Evolutionary conservation across 2,329 filamentous ascomycete species (phyloP).

Genomic region (Talaromyces sp.): DNA sequence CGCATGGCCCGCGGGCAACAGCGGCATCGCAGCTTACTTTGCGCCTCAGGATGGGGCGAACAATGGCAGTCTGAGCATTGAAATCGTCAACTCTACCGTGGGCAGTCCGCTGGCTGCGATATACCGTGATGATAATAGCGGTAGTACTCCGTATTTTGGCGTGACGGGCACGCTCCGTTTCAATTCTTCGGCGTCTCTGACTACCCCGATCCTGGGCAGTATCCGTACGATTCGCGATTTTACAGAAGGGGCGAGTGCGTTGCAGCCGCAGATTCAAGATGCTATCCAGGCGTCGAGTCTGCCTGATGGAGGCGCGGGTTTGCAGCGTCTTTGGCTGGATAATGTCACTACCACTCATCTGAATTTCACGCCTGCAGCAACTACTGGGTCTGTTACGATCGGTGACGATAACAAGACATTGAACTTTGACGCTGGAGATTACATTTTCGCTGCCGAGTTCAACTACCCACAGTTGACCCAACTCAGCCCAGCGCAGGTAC

Average conservation of each 20-base stretch:
- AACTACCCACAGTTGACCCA: conserved; percentile 60
- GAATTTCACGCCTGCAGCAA: conserved; percentile 38
- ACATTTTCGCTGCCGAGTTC: conserved; percentile 56
- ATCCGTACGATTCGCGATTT: conserved; percentile 61
- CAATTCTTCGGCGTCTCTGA: conserved; percentile 54
- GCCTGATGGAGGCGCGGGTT: conserved; percentile 41
- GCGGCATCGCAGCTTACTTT: conserved; percentile 56
- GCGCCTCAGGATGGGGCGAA: conserved; percentile 45
- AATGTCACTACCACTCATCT: conserved; percentile 55
- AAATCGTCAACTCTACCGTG: conserved; percentile 47
- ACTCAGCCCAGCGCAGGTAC: conserved; percentile 45
- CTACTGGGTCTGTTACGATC: conserved; percentile 32
- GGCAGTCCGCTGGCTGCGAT: conserved; percentile 47
- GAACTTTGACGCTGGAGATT: conserved; percentile 50
- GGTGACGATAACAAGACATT: conserved; percentile 32
- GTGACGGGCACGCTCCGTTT: conserved; percentile 52
- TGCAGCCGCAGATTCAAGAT: conserved; percentile 53
- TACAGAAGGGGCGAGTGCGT: conserved; percentile 53
- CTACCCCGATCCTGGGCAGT: conserved; percentile 57
- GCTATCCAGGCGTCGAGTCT: conserved; percentile 42
- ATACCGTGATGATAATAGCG: conserved; percentile 25
- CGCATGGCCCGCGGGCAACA: conserved; percentile 65
- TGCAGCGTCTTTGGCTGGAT: conserved; percentile 59
- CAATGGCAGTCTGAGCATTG: conserved; percentile 52
- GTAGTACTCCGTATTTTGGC: conserved; percentile 45